Evolutionary conservation across 208 protist genomes (phyloP).

Genomic region (Herpetomonas tarakana): DNA sequence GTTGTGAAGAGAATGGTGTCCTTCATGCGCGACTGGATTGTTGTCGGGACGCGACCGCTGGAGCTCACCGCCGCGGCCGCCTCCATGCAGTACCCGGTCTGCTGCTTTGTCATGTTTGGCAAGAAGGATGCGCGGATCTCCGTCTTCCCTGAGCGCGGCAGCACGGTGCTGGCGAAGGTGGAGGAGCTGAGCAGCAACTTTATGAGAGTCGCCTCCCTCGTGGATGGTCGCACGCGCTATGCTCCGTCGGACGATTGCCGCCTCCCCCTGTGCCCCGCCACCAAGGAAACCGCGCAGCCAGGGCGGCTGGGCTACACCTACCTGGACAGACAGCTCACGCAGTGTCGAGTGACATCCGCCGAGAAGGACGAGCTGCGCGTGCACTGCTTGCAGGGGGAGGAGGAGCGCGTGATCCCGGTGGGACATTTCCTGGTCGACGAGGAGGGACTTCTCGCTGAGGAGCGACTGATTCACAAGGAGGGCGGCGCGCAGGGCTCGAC

Average conservation of each 20-base stretch:
- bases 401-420: conserved; percentile 28
- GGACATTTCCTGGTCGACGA: conserved; percentile 51
- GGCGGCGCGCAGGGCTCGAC: conserved; percentile 34
- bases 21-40: conserved; percentile 77
- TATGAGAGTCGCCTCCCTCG: conserved; percentile 26
- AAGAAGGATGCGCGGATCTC: conserved; percentile 48
- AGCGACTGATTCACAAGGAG: conserved; percentile 43
- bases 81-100: conserved; percentile 13
- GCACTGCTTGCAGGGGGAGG: conserved; percentile 32
- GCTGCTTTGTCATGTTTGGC: conserved; percentile 81
- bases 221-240: conserved; percentile 30
- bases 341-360: conserved; percentile 41
- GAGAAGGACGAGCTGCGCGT: conserved; percentile 34
- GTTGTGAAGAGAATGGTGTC: conserved; percentile 26
- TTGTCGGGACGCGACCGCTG: conserved; percentile 47
- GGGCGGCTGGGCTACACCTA: conserved; percentile 62
- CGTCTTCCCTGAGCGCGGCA: conserved; percentile 56
- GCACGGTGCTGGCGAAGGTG: conserved; percentile 32
- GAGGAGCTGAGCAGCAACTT: conserved; percentile 51
- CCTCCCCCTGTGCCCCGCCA: conserved; percentile 49
- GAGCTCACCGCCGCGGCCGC: conserved; percentile 8
- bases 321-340: conserved; percentile 52
- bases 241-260: conserved; percentile 75
- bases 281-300: conserved; percentile 8
- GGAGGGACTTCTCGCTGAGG: conserved; percentile 42